These are phyloP conservation scores for Rhododendron henanense DNA, from an alignment of 148 eudicot genomes.

Conservation along the genomic window DNA sequence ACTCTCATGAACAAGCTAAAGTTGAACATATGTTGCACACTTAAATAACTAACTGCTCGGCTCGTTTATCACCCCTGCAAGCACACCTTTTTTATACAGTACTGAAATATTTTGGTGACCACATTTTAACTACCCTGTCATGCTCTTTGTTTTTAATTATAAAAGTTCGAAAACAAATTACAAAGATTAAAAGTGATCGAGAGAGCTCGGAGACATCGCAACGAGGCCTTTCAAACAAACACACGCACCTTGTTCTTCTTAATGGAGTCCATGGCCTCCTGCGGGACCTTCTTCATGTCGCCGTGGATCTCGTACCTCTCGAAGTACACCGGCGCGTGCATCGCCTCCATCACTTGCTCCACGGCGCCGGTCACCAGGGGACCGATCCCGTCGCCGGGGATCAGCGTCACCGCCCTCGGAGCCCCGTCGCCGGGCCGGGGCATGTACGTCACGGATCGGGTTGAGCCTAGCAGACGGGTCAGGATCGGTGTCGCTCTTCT, in stretches of 20 bases:
- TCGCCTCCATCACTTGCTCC: conserved; percentile 64
- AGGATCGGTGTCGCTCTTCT: conserved; percentile 42
- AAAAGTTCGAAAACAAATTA: not conserved
- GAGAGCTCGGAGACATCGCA: not conserved
- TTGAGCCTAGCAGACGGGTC: not conserved
- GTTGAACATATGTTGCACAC: not conserved
- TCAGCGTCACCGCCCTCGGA: conserved; percentile 56
- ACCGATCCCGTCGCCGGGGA: conserved; percentile 85
- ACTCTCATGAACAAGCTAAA: not conserved
- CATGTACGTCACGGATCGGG: conserved; percentile 79
- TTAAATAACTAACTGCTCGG: too few species aligned
- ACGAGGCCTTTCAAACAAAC: conserved; percentile 34
- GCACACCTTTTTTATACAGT: not conserved
- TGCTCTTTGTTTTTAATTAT: not conserved
- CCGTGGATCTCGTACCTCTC: conserved; percentile 70
- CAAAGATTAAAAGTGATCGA: not conserved
- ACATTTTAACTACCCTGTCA: not conserved
- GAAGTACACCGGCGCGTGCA: conserved; percentile 75
- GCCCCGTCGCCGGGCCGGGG: conserved; percentile 82
- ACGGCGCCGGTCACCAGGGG: conserved; percentile 80
- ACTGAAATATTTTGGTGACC: not conserved
- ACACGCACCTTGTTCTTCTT: conserved; percentile 53
- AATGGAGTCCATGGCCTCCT: conserved; percentile 56
- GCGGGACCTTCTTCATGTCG: conserved; percentile 50
- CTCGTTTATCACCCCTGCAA: too few species aligned